Base-by-base conservation (phyloP, 306 rosid genomes). In the Malus sieversii region DNA sequence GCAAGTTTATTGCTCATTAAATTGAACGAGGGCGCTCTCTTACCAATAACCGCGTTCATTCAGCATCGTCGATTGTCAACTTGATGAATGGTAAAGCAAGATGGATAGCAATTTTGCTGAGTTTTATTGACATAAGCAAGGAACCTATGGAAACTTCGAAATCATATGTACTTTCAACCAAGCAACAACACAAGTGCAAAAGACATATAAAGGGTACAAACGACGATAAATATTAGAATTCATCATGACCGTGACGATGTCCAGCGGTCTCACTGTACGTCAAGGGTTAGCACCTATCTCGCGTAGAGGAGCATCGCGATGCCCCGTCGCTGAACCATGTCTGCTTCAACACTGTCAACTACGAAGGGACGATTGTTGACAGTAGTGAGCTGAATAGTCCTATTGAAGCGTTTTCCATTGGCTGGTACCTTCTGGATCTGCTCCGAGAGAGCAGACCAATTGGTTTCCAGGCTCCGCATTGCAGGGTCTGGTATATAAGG, bases 1-100 rank as follows among this genome's bases (percentile, higher is more conserved):
- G 80, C 35, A 74, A 70, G 77, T 70, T n/a, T 46, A 18, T 60
- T 40, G 82, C 79, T 75, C 66, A 44, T 70, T 33, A 32, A 82
- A 78, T 72, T n/a, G 72, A 70, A 58, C 22, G 16, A 73, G 44
- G 77, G 68, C 58, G 44, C 40, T 60, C 13, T 11, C 48, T 27
- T 14, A 44, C 44, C 27, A 8, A 29, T 45, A 62, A 29, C 11
- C 20, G 22, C 22, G 9, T 44, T 42, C 12, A 27, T 29, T 44
- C 44, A n/a, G 29, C 69, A 27, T 38, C 22, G 27, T 59, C 33
- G 2, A n/a, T 4, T 16, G 67, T 40, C 53, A 18, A 14, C 38
- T n/a, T 67, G 0, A 8, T 69, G 38, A 68, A 14, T 14, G 35
- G 14, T 68, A 14, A 68, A 23, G 35, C 67, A 4, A 5, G 32